Base-by-base conservation (phyloP, 1,284 basidiomycete genomes). In the Malassezia vespertilionis region DNA sequence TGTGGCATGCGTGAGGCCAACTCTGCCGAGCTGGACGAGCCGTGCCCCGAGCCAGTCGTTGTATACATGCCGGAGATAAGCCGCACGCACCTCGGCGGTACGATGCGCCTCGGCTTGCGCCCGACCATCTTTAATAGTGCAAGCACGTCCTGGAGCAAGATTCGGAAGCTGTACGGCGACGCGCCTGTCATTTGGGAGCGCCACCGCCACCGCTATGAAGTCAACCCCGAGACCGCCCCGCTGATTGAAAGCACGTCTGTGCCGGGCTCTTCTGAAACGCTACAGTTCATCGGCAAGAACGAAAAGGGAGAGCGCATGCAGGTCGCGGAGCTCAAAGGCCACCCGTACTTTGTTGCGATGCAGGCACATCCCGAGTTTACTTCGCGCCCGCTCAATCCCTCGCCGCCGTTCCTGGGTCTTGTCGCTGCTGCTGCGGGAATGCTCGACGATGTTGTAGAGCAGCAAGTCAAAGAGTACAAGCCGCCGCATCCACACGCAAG, bases 31-130 rank as follows among this genome's bases (percentile, higher is more conserved):
- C 85, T 97, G 58, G 74, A 79, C 34, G 73, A 76, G 26, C 61
- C 72, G 12, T 75, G 75, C 18, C 65, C 73, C 15, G 76, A 86
- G 57, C 85, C 84, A 0, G 78, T 90, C 46, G 78, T 97, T 72
- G 80, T 96, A 60, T 97, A 91, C 79, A 99, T 99, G 91, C 91
- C 91, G 23, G 91, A 99, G 72, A 86, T 97, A 61, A 93, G 88
- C 35, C 86, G 85, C 70, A 96, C 90, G 6, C 89, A 97, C 60
- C 86, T 97, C 78, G 91, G 91, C 45, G 91, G 91, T 22, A 99
- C 91, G 18, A 99, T 99, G 91, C 82, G 91, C 17, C 79, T 96
- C 12, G 91, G 91, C 18, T 77, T 97, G 40, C 81, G 91, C 17
- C 89, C 93, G 5, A 96, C 91, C 2, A 78, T 95, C 42, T 96